Conservation (phyloP, 2,329 filamentous ascomycete genomes). For the Escovopsis sp. region DNA sequence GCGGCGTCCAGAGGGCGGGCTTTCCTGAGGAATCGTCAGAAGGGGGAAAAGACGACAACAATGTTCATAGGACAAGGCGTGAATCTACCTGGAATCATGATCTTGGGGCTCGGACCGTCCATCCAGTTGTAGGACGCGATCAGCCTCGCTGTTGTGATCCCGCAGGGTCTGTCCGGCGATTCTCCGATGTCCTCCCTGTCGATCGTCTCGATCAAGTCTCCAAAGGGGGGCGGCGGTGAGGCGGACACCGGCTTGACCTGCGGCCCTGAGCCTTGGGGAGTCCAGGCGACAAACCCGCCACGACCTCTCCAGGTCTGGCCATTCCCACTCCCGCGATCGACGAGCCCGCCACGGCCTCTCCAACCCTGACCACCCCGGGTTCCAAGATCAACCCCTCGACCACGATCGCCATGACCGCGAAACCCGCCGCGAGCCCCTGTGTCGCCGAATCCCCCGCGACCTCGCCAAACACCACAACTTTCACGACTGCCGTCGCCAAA, state of each 20-base stretch:
- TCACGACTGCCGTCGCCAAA: no score
- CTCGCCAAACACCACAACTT: no score
- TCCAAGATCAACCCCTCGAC: no score
- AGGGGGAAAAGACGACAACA: neutral
- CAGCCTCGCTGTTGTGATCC: constrained; percentile 23
- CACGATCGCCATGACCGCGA: no score
- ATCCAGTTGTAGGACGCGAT: constrained; percentile 38
- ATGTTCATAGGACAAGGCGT: no score
- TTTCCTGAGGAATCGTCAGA: constrained; percentile 11
- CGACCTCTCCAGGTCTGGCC: no score
- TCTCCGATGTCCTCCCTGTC: constrained; percentile 4
- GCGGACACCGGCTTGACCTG: neutral
- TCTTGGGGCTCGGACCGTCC: constrained; percentile 23
- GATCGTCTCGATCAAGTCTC: constrained; percentile 11
- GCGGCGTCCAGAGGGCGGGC: constrained; percentile 20
- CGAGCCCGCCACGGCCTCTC: no score
- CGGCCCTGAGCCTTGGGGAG: neutral
- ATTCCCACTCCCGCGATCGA: no score
- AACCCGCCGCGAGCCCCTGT: no score
- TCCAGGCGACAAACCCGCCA: neutral
- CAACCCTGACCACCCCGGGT: no score
- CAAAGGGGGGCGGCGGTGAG: constrained; percentile 10
- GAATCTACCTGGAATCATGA: constrained; percentile 27
- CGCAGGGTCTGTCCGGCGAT: neutral
- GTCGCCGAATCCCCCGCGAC: no score